Evolutionary conservation across 768 basidiomycete genomes (phyloP).

Genomic region (Roridomyces roridus): DNA sequence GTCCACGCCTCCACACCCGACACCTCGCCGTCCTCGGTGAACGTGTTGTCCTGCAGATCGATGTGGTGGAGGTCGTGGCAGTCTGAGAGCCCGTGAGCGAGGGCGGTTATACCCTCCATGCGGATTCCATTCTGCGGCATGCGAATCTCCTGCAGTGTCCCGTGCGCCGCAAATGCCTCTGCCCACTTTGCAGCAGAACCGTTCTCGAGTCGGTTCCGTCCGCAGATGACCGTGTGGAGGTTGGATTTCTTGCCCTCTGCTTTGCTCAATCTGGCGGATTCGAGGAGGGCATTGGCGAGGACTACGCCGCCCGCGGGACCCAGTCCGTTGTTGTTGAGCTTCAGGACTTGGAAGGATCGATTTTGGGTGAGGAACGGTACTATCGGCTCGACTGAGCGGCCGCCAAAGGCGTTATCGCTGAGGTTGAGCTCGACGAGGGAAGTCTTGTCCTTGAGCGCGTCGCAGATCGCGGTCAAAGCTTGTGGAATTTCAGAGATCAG

Average conservation of each 20-base stretch:
- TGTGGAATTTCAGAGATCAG: slow-evolving; percentile 94
- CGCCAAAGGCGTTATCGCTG: slow-evolving; percentile 96
- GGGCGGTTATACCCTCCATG: slow-evolving; percentile 84
- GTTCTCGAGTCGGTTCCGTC: slow-evolving; percentile 94
- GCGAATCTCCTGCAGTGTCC: slow-evolving; percentile 80
- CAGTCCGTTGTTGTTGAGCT: slow-evolving; percentile 96
- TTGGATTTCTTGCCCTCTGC: slow-evolving; percentile 72
- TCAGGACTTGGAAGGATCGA: slow-evolving; percentile 81
- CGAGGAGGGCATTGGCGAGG: slow-evolving; percentile 83
- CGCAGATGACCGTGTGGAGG: slow-evolving; percentile 85
- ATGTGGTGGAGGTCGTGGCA: slow-evolving; percentile 73
- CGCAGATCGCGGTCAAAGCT: slow-evolving; percentile 87
- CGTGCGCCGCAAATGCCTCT: slow-evolving; percentile 86
- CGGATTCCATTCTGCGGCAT: slow-evolving; percentile 99
- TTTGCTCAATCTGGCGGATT: slow-evolving; percentile 74
- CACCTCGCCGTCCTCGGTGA: slow-evolving; percentile 64
- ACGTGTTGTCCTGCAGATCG: slow-evolving; percentile 93
- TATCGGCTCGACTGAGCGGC: slow-evolving; percentile 92
- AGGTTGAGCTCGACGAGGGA: slow-evolving; percentile 89
- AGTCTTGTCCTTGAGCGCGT: slow-evolving; percentile 80
- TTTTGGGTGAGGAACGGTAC: slow-evolving; percentile 88
- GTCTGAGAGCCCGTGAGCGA: slow-evolving; percentile 76
- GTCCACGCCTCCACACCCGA: slow-evolving; percentile 65
- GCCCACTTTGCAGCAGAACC: slow-evolving; percentile 87
- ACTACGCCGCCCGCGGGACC: slow-evolving; percentile 88